Evolutionary conservation across 768 basidiomycete genomes (phyloP).

Genomic region (Lyophyllum decastes): DNA sequence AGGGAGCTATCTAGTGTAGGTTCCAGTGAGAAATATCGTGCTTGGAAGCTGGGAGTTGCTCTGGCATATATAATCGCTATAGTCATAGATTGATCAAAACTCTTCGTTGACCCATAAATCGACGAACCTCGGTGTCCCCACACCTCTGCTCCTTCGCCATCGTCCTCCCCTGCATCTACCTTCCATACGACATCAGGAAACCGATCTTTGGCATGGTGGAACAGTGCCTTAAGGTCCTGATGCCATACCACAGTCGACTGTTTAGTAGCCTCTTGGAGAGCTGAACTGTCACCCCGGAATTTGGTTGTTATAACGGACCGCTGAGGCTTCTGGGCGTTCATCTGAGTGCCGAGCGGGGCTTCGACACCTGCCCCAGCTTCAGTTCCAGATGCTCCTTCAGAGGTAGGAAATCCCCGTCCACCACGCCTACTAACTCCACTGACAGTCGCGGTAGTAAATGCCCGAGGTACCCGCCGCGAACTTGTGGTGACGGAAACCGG

Average conservation of each 20-base stretch:
- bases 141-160: slow-evolving; percentile 58
- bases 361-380: no score
- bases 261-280: slow-evolving; percentile 64
- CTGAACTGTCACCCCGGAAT: slow-evolving; percentile 28
- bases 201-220: slow-evolving; percentile 81
- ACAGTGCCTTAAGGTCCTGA: slow-evolving; percentile 74
- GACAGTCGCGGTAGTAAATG: no score
- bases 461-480: no score
- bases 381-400: no score
- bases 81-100: not conserved
- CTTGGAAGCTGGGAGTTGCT: slow-evolving; percentile 89
- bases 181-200: slow-evolving; percentile 98
- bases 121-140: slow-evolving; percentile 94
- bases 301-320: no score
- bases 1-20: slow-evolving; percentile 49
- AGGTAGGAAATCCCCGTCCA: no score
- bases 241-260: slow-evolving; percentile 79
- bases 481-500: no score
- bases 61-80: slow-evolving; percentile 90
- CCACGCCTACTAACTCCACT: no score
- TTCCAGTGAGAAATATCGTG: slow-evolving; percentile 81
- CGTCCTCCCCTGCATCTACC: slow-evolving; percentile 50
- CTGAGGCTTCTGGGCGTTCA: no score
- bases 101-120: not conserved
- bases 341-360: no score